Conservation (phyloP, 768 basidiomycete genomes). For the Artomyces pyxidatus region DNA sequence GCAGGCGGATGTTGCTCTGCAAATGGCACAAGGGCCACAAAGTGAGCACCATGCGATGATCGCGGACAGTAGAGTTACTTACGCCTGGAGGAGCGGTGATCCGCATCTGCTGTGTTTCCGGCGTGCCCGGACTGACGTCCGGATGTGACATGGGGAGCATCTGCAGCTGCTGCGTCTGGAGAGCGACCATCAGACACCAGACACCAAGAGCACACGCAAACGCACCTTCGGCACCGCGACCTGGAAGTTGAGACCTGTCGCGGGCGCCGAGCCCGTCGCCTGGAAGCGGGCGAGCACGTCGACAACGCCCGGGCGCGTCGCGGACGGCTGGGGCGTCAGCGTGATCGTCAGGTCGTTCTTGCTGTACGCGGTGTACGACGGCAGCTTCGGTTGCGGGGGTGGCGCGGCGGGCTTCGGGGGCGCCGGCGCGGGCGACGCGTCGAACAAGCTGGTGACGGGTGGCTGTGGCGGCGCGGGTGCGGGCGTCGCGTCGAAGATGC, state of each 20-base stretch:
- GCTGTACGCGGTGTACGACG: constrained; percentile 83
- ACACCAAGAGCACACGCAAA: neutral
- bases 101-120: constrained; percentile 94
- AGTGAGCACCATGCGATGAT: neutral
- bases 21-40: neutral
- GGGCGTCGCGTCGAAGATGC: constrained; percentile 60
- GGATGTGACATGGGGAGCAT: constrained; percentile 96
- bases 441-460: constrained; percentile 12
- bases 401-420: constrained; percentile 23
- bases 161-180: constrained; percentile 89
- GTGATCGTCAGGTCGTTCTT: constrained; percentile 87
- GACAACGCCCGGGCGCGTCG: constrained; percentile 78
- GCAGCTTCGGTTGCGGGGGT: constrained; percentile 43
- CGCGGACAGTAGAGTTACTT: constrained; percentile 25
- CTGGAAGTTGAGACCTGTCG: constrained; percentile 79
- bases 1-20: constrained; percentile 76
- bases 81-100: constrained; percentile 85
- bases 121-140: constrained; percentile 64
- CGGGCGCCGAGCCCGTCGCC: constrained; percentile 43
- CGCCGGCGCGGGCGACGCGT: constrained; percentile 18
- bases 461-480: constrained; percentile 28
- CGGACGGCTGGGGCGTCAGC: constrained; percentile 78
- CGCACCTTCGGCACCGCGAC: constrained; percentile 92
- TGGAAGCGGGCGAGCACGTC: constrained; percentile 89
- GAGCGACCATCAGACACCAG: neutral